Evolutionary conservation across 2,329 filamentous ascomycete species (phyloP).

Genomic region (Metarhizium anisopliae): DNA sequence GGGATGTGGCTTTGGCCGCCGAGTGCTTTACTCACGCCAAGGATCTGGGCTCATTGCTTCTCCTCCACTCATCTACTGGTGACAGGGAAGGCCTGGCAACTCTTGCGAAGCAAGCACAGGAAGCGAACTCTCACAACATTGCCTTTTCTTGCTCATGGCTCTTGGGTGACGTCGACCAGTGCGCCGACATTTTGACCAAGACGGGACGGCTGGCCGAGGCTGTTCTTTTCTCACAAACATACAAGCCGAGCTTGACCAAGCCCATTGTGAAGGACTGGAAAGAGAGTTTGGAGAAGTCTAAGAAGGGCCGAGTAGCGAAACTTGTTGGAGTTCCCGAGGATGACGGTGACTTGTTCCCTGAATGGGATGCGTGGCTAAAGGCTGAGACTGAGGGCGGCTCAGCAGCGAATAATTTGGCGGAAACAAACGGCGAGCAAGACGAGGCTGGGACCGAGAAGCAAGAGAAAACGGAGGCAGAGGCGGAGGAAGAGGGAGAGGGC

Average conservation of each 20-base stretch:
- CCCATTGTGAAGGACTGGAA: slow-evolving; percentile 74
- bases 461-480: slow-evolving; percentile 12
- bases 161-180: slow-evolving; percentile 71
- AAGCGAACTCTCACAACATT: slow-evolving; percentile 78
- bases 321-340: slow-evolving; percentile 74
- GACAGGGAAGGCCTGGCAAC: slow-evolving; percentile 65
- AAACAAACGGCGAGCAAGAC: not conserved
- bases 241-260: slow-evolving; percentile 71
- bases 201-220: slow-evolving; percentile 79
- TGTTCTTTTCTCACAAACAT: slow-evolving; percentile 88
- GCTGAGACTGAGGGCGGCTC: slow-evolving; percentile 64
- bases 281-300: slow-evolving; percentile 67
- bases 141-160: slow-evolving; percentile 89
- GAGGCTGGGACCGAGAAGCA: slow-evolving; percentile 11
- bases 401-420: slow-evolving; percentile 5
- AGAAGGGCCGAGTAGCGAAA: slow-evolving; percentile 78
- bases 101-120: slow-evolving; percentile 66
- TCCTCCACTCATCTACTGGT: slow-evolving; percentile 80
- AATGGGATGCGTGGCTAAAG: slow-evolving; percentile 86
- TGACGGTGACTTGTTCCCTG: slow-evolving; percentile 84
- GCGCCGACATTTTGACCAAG: slow-evolving; percentile 67
- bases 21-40: slow-evolving; percentile 90
- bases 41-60: slow-evolving; percentile 79
- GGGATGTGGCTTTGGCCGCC: slow-evolving; percentile 81
- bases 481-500: slow-evolving; percentile 15